phyloP scores from a whole-genome alignment of 192 early-diverging fungal species.

The Linnemannia zychae region DNA sequence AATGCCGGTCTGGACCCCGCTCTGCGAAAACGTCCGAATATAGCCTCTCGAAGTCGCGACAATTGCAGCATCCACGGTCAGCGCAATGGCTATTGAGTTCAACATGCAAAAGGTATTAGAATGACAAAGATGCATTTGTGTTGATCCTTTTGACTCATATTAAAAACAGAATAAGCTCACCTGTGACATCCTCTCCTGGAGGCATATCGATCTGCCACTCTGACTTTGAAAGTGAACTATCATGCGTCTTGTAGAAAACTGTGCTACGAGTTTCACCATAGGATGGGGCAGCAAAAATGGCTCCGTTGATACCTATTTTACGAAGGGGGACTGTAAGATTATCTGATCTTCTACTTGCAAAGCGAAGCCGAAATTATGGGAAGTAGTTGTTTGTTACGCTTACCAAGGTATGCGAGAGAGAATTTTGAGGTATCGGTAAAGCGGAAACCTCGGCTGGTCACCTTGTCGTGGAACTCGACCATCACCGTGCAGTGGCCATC shows the following conservation, averaged over 20 bases:
- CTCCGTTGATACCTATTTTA: slow-evolving; percentile 69
- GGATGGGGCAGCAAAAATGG: slow-evolving; percentile 76
- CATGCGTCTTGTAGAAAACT: slow-evolving; percentile 80
- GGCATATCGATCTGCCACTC: slow-evolving; percentile 86
- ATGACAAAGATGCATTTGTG: neutral
- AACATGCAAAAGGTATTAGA: neutral
- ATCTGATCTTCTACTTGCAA: neutral
- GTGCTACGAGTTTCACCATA: slow-evolving; percentile 65
- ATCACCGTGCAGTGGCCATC: slow-evolving; percentile 81
- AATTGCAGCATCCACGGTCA: slow-evolving; percentile 75
- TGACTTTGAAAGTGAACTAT: slow-evolving; percentile 74
- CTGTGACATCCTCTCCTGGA: slow-evolving; percentile 74
- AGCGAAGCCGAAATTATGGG: neutral
- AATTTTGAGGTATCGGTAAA: slow-evolving; percentile 87
- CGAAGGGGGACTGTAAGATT: neutral
- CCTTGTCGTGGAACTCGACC: slow-evolving; percentile 92
- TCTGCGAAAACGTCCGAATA: slow-evolving; percentile 82
- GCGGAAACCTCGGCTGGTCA: slow-evolving; percentile 79
- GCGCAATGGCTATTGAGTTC: slow-evolving; percentile 72
- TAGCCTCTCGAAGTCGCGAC: slow-evolving; percentile 81
- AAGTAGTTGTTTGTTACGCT: neutral
- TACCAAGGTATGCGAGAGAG: slow-evolving; percentile 81
- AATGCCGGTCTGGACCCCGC: slow-evolving; percentile 85
- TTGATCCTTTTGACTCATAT: neutral
- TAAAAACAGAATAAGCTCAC: slow-evolving; percentile 51